A percentile compares a stretch with the other conserved stretches of the same genome.
Evolutionary conservation across 2,329 filamentous ascomycete genomes (phyloP).

Genomic region (Aspergillus sojae): DNA sequence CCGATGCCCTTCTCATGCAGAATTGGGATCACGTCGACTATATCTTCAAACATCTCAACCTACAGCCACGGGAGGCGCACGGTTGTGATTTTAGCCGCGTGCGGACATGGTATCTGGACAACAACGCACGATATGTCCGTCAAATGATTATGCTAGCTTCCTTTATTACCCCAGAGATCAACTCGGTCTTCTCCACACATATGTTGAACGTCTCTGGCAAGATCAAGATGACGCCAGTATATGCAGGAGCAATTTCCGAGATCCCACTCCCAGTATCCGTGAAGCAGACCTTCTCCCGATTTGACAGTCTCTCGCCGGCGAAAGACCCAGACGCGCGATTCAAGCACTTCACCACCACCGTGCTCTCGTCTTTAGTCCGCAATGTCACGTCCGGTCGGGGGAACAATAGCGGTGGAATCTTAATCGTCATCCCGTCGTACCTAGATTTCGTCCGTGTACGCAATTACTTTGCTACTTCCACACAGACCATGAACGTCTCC

Average conservation of each 20-base stretch:
- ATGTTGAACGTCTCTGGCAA: slow-evolving; percentile 83
- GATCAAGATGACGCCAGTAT: slow-evolving; percentile 70
- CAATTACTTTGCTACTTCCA: slow-evolving; percentile 82
- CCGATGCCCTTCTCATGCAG: slow-evolving; percentile 92
- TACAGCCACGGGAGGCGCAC: slow-evolving; percentile 84
- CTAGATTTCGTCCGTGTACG: slow-evolving; percentile 92
- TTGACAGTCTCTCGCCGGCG: slow-evolving; percentile 70
- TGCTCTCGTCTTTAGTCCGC: slow-evolving; percentile 75
- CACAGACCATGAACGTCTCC: slow-evolving; percentile 58
- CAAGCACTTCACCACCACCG: slow-evolving; percentile 81
- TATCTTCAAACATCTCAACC: slow-evolving; percentile 88
- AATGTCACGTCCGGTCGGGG: slow-evolving; percentile 46
- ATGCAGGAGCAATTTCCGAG: slow-evolving; percentile 72
- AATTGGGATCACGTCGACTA: slow-evolving; percentile 97
- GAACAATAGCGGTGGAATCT: slow-evolving; percentile 65
- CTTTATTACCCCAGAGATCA: slow-evolving; percentile 86
- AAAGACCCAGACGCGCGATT: slow-evolving; percentile 86
- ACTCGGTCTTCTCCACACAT: slow-evolving; percentile 73
- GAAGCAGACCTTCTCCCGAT: slow-evolving; percentile 87
- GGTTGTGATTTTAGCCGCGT: slow-evolving; percentile 93
- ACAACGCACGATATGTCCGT: slow-evolving; percentile 75
- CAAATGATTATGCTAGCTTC: slow-evolving; percentile 82
- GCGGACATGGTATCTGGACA: slow-evolving; percentile 89
- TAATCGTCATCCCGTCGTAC: slow-evolving; percentile 91
- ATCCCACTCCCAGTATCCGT: slow-evolving; percentile 65